Base-by-base conservation (phyloP, 441 rosid genomes). In the Mallotus japonicus region DNA sequence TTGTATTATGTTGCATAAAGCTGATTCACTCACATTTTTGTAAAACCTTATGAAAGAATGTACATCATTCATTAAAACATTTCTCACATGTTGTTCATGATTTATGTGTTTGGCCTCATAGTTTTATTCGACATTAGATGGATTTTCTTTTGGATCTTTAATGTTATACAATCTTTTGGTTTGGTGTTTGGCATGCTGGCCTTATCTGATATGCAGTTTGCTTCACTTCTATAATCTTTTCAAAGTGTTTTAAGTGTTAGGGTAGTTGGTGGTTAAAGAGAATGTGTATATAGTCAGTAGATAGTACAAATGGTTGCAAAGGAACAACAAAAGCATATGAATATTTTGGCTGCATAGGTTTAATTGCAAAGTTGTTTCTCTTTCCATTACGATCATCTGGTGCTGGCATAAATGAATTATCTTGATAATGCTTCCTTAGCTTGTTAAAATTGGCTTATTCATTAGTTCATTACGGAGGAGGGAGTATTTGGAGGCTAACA, bases 191-290 rank as follows among this genome's bases (percentile, higher is more conserved):
- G 50, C 50, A 40, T 47, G 5, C 57, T 54, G 28, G 6, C 47
- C 56, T 60, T 28, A 19, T 50, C 28, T 73, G 65, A 49, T 32
- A 24, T 22, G 42, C 14, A 49, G 53, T 42, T 19, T 50, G 13
- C 32, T 49, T 65, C 55, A 42, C 37, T 34, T 46, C 28, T 28
- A 46, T 53, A 56, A 46, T 57, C 57, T 20, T 12, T 60, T 47
- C 12, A 13, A 46, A 54, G 28, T 8, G 1, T 28, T 65, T n/a
- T 57, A 19, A 15, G 15, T 55, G 71, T 65, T 47, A 58, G 15
- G 55, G 17, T 49, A 14, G 71, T 14, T 46, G 37, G 32, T 42
- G 53, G 62, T 16, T 72, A 69, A 42, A 22, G 53, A 17, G 69
- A 20, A 17, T 72, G 32, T 24, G 20, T 22, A 10, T 34, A 13